Base-by-base conservation (phyloP, 805 yeast genomes). In the Cyberlindnera euphorbiae region DNA sequence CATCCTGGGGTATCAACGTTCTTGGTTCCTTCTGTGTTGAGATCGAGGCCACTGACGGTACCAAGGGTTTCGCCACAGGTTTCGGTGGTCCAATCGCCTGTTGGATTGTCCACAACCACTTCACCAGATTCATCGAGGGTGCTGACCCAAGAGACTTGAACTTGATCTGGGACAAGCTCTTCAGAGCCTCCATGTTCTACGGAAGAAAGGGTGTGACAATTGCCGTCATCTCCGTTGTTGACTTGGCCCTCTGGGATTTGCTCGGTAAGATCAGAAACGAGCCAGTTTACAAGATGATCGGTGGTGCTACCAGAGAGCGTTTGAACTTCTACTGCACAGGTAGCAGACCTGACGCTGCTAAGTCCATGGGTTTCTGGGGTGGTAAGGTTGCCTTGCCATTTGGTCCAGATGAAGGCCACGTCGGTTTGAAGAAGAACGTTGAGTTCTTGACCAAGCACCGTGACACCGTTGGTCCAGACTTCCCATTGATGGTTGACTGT, bases 401-500 rank as follows among this genome's bases (percentile, higher is more conserved):
- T 43, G 70, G 74, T 15, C 73, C 75, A 12, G 73, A 64, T 47
- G 75, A 70, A 49, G 75, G 75, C n/a, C 66, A 59, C 43, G 60
- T 42, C 35, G 75, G 75, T 14, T 52, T 70, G 31, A 50, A 55
- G 33, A 68, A 69, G 52, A 69, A 70, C 38, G 66, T 69, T 44
- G 71, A 63, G 44, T 69, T 68, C 46, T 56, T 70, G 30, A 54
- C 53, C 18, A 59, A 63, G 38, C 73, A 69, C 46, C 60, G 76
- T 34, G 59, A 66, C 33, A 41, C 62, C 2, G 71, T 70, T 30
- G 76, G 76, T 16, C 72, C 73, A 10, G 75, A 69, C 45, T 70
- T 67, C 63, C 76, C 76, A 38, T 45, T 70, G 32, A 69, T 70
- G 73, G 74, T 70, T 32, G 76, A 70, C 48, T 70, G 76, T 52